Conservation (phyloP, 805 yeast species). For the Ogataea corticis region DNA sequence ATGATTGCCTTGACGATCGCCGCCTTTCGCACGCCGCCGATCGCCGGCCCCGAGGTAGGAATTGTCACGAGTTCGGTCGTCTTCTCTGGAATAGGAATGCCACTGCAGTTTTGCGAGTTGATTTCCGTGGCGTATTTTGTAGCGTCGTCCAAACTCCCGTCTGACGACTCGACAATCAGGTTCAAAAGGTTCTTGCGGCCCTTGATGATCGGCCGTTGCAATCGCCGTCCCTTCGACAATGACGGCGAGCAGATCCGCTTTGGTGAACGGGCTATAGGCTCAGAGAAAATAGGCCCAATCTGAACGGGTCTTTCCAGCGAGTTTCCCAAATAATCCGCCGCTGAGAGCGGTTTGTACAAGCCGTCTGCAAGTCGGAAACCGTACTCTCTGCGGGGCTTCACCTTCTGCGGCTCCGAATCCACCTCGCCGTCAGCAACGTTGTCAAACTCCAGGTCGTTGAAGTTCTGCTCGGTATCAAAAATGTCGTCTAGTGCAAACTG, state of each 20-base stretch:
- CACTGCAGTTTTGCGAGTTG: conserved; percentile 61
- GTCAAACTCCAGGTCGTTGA: conserved; percentile 26
- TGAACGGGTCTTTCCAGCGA: background rate
- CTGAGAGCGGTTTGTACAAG: conserved; percentile 4
- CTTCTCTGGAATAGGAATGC: conserved; percentile 61
- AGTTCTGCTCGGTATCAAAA: conserved; percentile 20
- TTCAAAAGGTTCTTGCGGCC: conserved; percentile 37
- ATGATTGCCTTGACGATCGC: conserved; percentile 38
- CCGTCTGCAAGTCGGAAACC: conserved; percentile 1
- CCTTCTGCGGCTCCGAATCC: background rate
- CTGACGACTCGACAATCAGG: conserved; percentile 59
- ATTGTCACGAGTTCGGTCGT: conserved; percentile 59
- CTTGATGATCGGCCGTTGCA: conserved; percentile 36
- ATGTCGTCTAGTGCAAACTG: conserved; percentile 22
- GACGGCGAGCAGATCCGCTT: conserved; percentile 47
- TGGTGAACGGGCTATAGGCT: conserved; percentile 32
- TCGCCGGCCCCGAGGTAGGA: conserved; percentile 42
- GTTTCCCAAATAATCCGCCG: conserved; percentile 1
- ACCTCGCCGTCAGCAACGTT: background rate
- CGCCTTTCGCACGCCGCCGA: conserved; percentile 34
- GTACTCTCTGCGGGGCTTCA: conserved; percentile 1
- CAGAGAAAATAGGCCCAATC: background rate
- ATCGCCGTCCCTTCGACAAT: conserved; percentile 23
- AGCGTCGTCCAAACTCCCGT: conserved; percentile 61
- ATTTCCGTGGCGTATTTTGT: conserved; percentile 70